These are phyloP conservation scores for Xylaria curta DNA, from an alignment of 495 filamentous ascomycete genomes.

Conservation along the genomic window DNA sequence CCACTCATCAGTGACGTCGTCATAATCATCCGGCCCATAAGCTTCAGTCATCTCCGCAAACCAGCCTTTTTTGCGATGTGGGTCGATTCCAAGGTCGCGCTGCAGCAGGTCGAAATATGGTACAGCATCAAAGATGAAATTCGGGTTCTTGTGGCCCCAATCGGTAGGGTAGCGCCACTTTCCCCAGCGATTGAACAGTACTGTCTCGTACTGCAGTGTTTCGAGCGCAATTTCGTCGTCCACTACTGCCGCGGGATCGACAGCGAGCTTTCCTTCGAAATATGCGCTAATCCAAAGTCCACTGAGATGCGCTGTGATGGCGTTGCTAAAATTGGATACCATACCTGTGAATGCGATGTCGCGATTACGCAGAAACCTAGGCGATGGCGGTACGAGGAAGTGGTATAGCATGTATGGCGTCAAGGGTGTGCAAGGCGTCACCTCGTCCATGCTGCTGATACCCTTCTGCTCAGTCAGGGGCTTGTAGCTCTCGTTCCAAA, in stretches of 20 bases:
- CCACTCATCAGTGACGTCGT: conserved; percentile 65
- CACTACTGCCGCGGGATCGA: conserved; percentile 31
- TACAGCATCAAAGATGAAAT: conserved; percentile 77
- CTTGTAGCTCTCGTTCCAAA: conserved; percentile 50
- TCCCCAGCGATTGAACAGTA: conserved; percentile 70
- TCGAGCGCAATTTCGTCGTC: conserved; percentile 36
- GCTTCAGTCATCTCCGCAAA: conserved; percentile 59
- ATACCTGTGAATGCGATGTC: conserved; percentile 73
- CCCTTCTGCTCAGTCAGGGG: conserved; percentile 50
- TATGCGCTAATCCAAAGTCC: conserved; percentile 76
- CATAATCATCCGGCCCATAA: conserved; percentile 68
- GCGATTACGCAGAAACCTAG: conserved; percentile 55
- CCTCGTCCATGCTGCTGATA: conserved; percentile 40
- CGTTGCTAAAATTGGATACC: conserved; percentile 67
- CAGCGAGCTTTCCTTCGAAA: conserved; percentile 48
- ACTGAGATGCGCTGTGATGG: conserved; percentile 68
- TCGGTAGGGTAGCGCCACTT: conserved; percentile 72
- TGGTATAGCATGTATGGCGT: conserved; percentile 63
- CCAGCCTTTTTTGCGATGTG: conserved; percentile 52
- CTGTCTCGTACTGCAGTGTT: conserved; percentile 58
- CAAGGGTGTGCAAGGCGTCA: conserved; percentile 44
- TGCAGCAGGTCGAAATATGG: conserved; percentile 80
- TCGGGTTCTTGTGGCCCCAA: conserved; percentile 67
- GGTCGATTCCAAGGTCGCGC: conserved; percentile 64
- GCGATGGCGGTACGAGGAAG: conserved; percentile 72